A percentile compares a stretch with the other conserved stretches of the same genome.
phyloP scores from a whole-genome alignment of 1,284 basidiomycete genomes.

The Cerrena zonata region DNA sequence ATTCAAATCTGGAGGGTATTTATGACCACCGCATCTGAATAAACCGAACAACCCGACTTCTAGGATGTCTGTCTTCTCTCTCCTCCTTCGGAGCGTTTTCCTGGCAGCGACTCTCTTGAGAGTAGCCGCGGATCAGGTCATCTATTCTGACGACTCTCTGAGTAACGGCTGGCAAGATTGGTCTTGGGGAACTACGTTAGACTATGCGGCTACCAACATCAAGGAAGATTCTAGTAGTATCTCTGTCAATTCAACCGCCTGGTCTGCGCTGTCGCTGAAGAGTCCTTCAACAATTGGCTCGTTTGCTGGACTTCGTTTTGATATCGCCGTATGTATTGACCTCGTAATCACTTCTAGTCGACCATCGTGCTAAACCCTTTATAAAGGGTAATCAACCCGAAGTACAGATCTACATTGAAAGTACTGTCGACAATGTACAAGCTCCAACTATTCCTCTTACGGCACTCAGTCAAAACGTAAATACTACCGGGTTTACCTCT shows the following conservation, averaged over 20 bases:
- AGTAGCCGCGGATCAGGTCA: slow-evolving; percentile 8
- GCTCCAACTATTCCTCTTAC: slow-evolving; percentile 37
- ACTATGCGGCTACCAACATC: slow-evolving; percentile 42
- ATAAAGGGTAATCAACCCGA: slow-evolving; percentile 36
- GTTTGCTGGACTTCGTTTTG: slow-evolving; percentile 5
- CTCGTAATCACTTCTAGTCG: not conserved
- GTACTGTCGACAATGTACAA: slow-evolving; percentile 30
- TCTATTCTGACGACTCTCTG: slow-evolving; percentile 22
- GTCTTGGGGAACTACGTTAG: slow-evolving; percentile 41
- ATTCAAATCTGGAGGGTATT: no score
- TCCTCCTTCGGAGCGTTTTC: not conserved
- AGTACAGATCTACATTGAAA: slow-evolving; percentile 34
- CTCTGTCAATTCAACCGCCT: slow-evolving; percentile 36
- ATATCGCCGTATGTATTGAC: slow-evolving; percentile 22
- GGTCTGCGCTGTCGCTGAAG: slow-evolving; percentile 40
- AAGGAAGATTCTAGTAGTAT: slow-evolving; percentile 38
- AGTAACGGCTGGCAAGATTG: slow-evolving; percentile 45
- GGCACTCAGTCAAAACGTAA: slow-evolving; percentile 32
- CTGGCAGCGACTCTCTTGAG: not conserved
- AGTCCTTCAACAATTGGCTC: slow-evolving; percentile 31
- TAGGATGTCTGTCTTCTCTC: no score
- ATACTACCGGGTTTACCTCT: slow-evolving; percentile 33
- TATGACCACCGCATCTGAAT: no score
- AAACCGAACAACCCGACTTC: no score
- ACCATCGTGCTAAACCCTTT: not conserved